Evolutionary conservation across 768 basidiomycete genomes (phyloP), one percentile per base, ranked within the genome.

Genomic region (Galerina marginata): DNA sequence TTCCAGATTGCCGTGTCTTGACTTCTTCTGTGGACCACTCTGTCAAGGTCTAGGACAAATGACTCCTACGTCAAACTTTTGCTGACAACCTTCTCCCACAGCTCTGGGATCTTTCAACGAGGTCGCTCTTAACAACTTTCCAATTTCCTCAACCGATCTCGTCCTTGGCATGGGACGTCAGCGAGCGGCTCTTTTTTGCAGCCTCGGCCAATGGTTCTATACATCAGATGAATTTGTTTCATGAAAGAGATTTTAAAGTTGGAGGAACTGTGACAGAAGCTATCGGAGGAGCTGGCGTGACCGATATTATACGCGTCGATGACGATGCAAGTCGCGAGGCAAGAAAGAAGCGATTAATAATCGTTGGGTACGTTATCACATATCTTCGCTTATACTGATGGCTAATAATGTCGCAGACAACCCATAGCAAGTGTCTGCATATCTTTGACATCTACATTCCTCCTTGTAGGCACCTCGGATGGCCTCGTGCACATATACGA

Each of bases 131-230:
- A 25, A 89, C 91, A 6, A 95, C 96, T 0, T 96, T 96, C 72
- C 83, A 89, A 65, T 95, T 97, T 65, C 92, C 95, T 14, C 81
- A 87, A 57, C 84, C 92, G 1, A 87, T 96, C 37, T 76, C 83
- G 4, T 84, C 78, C 56, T 68, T 96, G 15, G 85, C 86, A 9
- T 90, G 92, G 83, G 95, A 98, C 66, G 68, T 84, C n/a, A 86
- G 89, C 0, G 96, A 98, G 76, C 85, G 96, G 25, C 78, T 90
- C 49, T 93, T 98, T 74, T 95, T 97, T 69, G 93, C 93, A 33
- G 91, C 88, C 9, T 93, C 93, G 0, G 65, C 80, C 25, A 82
- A 89, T 49, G 92, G 93, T 4, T 86, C 84, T 10, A 83, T 96
- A 67, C 85, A 92, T 73, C 90, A 92, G 71, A 84, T 92, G 64